Evolutionary conservation across 768 basidiomycete genomes (phyloP).

Genomic region (Naganishia vaughanmartiniae): DNA sequence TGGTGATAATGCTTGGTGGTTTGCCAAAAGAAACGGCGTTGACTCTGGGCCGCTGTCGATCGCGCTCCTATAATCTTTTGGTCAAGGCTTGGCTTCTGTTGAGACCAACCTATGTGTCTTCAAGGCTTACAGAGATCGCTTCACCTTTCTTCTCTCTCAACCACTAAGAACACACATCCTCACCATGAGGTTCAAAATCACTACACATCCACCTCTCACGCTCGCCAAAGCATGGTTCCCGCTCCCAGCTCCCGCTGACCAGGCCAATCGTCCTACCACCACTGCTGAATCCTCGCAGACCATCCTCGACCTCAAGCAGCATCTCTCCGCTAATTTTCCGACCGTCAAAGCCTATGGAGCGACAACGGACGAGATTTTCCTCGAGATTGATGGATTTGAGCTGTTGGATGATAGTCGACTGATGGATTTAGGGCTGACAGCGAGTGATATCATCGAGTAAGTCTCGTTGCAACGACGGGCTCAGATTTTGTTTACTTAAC

Average conservation of each 20-base stretch:
- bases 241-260: background rate
- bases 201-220: conserved; percentile 23
- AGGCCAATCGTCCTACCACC: background rate
- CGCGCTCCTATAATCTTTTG: conserved; percentile 1
- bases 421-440: conserved; percentile 11
- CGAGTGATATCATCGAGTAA: conserved; percentile 29
- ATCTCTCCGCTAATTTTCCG: background rate
- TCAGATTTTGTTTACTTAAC: background rate
- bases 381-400: conserved; percentile 31
- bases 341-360: conserved; percentile 13
- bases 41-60: background rate
- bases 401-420: conserved; percentile 25
- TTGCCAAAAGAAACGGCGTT: background rate
- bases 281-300: background rate
- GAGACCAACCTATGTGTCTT: no score
- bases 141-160: background rate
- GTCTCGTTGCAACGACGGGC: background rate
- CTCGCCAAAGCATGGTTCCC: conserved; percentile 26
- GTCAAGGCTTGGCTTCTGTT: no score
- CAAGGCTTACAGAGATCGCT: no score
- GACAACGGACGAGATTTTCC: conserved; percentile 7
- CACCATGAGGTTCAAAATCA: conserved; percentile 30
- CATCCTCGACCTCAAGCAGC: conserved; percentile 17
- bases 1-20: no score
- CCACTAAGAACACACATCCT: background rate